Percentiles rank a stretch among this genome's conserved stretches.
Evolutionary conservation across 352 stramenopile species (phyloP).

Genomic region (Elongisporangium prolatum): DNA sequence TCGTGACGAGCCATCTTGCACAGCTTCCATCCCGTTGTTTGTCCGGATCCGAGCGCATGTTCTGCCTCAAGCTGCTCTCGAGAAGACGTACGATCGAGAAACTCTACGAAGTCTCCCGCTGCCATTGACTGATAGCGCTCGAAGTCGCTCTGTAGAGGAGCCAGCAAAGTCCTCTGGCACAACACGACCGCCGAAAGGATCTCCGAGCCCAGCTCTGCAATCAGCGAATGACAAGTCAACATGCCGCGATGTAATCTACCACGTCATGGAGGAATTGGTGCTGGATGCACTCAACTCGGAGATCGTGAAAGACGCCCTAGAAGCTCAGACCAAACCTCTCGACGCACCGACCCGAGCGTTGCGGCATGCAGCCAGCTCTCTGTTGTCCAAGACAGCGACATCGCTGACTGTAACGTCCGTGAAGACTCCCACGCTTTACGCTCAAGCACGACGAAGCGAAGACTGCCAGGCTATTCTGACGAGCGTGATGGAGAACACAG

Average conservation of each 20-base stretch:
- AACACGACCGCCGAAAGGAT: slow-evolving; percentile 3
- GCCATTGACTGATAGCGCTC: slow-evolving; percentile 5
- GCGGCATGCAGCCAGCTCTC: not conserved
- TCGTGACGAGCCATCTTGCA: not conserved
- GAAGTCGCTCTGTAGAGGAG: slow-evolving; percentile 1
- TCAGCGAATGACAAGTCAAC: slow-evolving; percentile 3
- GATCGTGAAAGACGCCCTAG: slow-evolving; percentile 36
- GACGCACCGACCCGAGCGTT: slow-evolving; percentile 16
- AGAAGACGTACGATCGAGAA: slow-evolving; percentile 38
- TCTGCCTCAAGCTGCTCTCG: slow-evolving; percentile 41
- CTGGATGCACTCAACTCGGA: slow-evolving; percentile 53
- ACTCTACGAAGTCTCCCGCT: slow-evolving; percentile 30
- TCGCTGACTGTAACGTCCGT: slow-evolving; percentile 1
- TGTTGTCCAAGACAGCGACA: not conserved
- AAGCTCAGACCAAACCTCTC: slow-evolving; percentile 25
- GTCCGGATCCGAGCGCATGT: slow-evolving; percentile 53
- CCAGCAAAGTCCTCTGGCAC: slow-evolving; percentile 7
- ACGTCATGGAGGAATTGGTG: slow-evolving; percentile 56
- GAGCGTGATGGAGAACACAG: slow-evolving; percentile 71
- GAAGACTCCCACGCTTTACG: slow-evolving; percentile 14
- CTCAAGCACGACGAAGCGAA: slow-evolving; percentile 31
- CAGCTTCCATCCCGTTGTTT: slow-evolving; percentile 25
- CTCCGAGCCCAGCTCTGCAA: not conserved
- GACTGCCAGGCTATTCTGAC: slow-evolving; percentile 64
- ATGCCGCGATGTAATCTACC: slow-evolving; percentile 39